Base-by-base conservation (phyloP, 2,329 filamentous ascomycete genomes). In the Calonectria fujianensis region DNA sequence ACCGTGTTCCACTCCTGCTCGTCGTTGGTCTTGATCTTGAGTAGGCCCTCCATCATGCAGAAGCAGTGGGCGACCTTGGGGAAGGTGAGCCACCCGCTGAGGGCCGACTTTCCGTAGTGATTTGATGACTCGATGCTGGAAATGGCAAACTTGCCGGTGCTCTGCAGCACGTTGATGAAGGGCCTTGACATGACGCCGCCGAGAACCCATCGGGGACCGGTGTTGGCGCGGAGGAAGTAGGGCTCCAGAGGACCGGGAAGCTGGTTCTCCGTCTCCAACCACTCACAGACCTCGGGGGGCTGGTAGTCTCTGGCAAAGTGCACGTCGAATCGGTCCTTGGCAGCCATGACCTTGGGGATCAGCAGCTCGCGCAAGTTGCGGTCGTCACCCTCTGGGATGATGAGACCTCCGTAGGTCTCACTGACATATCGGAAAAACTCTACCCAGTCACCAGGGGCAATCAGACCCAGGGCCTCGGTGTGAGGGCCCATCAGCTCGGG, bases 381-480 rank as follows among this genome's bases (percentile, higher is more conserved):
- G n/a, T 86, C 78, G 78, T 92, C 90, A 45, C 83, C 81, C 66
- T 90, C 87, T 1, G 90, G 90, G 20, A 89, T 86, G 24, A 91
- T 76, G 1, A 88, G 77, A 0, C 90, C 89, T 4, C 83, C 75
- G 71, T 88, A 91, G 0, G 88, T 84, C 80, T 92, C 90, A 35
- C 86, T 87, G 10, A 92, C 87, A 79, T 90, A 89, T 65, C 90
- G 87, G 84, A 92, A 92, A 84, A 92, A 92, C 77, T 92, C 90
- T 35, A 91, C 84, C 90, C 90, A 92, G 78, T 90, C 90, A 7
- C 89, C 90, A 0, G 90, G 90, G 0, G 89, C 88, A 35, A 92
- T 88, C 4, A 92, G 81, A 18, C 90, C 89, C 1, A 89, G 82
- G 27, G 87, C 87, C 75, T 92, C 90, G 2, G 89, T 89, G 75